Evolutionary conservation across 2,329 filamentous ascomycete genomes (phyloP), one percentile per base, ranked within the genome.

Genomic region (Didymella keratinophila): DNA sequence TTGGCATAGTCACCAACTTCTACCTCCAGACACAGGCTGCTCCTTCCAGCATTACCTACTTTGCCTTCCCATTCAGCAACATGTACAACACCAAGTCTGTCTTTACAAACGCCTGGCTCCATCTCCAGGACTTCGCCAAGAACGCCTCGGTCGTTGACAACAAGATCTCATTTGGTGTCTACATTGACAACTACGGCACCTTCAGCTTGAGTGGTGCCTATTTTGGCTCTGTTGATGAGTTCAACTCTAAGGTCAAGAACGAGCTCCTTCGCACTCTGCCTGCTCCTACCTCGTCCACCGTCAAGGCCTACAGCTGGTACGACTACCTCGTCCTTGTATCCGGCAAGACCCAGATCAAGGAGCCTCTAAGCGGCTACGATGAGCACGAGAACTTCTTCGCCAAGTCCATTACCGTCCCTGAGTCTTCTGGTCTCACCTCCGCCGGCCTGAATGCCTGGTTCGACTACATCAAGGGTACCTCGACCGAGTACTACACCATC

Each of bases 301-400:
- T 76, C 21, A 56, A 62, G 43, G 68, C 63, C 8, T 62, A 71
- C 73, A 71, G 66, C 54, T 77, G 72, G 71, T 76, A 77, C 54
- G 66, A 72, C 45, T 78, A 77, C 52, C 71, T 80, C 78, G 78
- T 70, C 72, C 83, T 62, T 79, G 78, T 72, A 4, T 73, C 71
- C 12, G 73, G 69, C 59, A 61, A 67, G 23, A 61, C 50, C 18
- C 63, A 60, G 37, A 69, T 78, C 62, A 67, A 60, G 23, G 66
- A 58, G 16, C 73, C 75, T 2, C 41, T 70, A 0, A 74, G 68
- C 3, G 75, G 73, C 53, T 78, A 78, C 62, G 67, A 73, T 54
- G 61, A 71, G 21, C 76, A 78, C 59, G 76, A 78, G 56, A 70
- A 71, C 63, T 78, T 78, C 69, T 78, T 77, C 63, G 74, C 76